These are phyloP conservation scores for Guillardia theta DNA, from an alignment of 78 protist genomes.

Conservation along the genomic window DNA sequence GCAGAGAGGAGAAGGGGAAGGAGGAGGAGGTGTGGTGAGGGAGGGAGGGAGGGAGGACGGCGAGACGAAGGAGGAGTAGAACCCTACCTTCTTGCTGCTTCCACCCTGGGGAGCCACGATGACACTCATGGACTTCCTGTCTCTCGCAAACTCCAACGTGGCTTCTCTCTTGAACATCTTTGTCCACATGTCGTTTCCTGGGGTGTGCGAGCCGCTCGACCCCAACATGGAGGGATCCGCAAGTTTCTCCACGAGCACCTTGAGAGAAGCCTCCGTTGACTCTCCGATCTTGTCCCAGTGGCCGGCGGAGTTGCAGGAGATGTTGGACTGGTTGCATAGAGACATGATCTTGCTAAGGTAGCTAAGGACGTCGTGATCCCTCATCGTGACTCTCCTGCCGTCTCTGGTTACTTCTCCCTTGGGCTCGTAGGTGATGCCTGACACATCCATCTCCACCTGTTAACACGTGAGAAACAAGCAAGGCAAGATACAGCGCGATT, in stretches of 20 bases:
- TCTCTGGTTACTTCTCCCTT: not conserved
- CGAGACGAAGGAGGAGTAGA: no score
- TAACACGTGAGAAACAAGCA: no score
- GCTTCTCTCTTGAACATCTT: not conserved
- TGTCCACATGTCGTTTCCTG: not conserved
- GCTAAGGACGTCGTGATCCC: not conserved
- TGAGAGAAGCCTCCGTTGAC: slow-evolving; percentile 71
- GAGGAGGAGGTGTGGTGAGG: no score
- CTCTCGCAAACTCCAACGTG: slow-evolving; percentile 73
- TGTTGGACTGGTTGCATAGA: slow-evolving; percentile 59
- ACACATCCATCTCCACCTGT: slow-evolving; percentile 22
- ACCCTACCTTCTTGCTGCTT: not conserved
- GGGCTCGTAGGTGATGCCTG: slow-evolving; percentile 33
- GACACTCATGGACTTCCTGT: slow-evolving; percentile 75
- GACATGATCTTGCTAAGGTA: slow-evolving; percentile 27
- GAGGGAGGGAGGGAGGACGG: no score
- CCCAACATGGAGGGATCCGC: not conserved
- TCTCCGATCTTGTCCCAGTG: slow-evolving; percentile 49
- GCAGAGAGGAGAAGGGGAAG: no score
- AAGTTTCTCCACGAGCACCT: slow-evolving; percentile 67
- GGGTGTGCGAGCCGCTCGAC: not conserved
- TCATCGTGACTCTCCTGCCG: not conserved
- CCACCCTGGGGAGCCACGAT: not conserved
- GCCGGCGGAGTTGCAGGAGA: not conserved
- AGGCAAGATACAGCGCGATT: not conserved